Percentiles rank a stretch among this genome's conserved stretches.
Evolutionary conservation across 2,329 filamentous ascomycete species (phyloP).

Genomic region (Pseudogymnoascus sp.): DNA sequence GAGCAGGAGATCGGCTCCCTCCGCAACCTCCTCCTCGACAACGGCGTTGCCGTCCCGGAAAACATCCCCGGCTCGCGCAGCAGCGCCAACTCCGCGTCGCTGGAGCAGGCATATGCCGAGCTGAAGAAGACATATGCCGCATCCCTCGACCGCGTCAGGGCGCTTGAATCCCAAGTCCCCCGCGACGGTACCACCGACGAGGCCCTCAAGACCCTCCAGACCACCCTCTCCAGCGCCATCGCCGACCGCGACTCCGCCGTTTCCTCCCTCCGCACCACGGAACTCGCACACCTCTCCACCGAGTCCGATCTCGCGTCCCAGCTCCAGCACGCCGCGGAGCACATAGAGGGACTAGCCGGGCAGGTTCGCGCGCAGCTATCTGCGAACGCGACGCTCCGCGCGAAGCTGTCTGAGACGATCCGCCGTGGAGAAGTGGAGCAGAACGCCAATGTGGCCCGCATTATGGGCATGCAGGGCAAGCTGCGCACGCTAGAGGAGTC

Average conservation of each 20-base stretch:
- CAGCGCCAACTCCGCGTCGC: constrained; percentile 50
- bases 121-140: constrained; percentile 64
- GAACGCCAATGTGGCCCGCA: constrained; percentile 68
- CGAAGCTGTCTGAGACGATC: constrained; percentile 71
- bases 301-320: constrained; percentile 61
- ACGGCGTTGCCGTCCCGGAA: constrained; percentile 69
- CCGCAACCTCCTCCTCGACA: constrained; percentile 67
- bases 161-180: constrained; percentile 45
- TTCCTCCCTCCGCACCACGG: constrained; percentile 46
- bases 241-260: constrained; percentile 66
- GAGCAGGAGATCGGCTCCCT: constrained; percentile 88
- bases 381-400: constrained; percentile 67
- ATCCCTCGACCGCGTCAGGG: constrained; percentile 57
- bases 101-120: constrained; percentile 66
- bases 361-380: constrained; percentile 75
- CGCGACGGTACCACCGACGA: constrained; percentile 51
- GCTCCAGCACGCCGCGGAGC: constrained; percentile 62
- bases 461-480: constrained; percentile 73
- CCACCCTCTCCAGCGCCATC: constrained; percentile 59
- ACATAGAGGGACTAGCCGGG: constrained; percentile 69
- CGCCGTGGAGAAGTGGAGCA: constrained; percentile 78
- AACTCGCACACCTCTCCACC: constrained; percentile 47
- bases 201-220: constrained; percentile 58
- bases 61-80: constrained; percentile 24
- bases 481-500: constrained; percentile 78